Evolutionary conservation across 1,139 yeast genomes (phyloP).

Genomic region (Scheffersomyces cryptocercus): DNA sequence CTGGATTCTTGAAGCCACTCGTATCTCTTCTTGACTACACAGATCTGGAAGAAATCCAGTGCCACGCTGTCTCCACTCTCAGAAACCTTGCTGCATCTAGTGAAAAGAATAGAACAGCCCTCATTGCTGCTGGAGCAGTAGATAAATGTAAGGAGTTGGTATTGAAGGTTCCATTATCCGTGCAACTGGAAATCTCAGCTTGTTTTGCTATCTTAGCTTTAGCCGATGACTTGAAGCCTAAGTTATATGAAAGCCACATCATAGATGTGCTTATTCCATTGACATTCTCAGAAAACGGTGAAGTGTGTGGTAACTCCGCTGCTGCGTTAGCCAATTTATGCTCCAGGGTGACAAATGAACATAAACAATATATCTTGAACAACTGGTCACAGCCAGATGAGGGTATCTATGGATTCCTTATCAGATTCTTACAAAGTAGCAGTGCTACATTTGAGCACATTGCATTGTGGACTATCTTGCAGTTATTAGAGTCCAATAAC

Average conservation of each 20-base stretch:
- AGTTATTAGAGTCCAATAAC: slow-evolving; percentile 86
- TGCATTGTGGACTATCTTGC: slow-evolving; percentile 96
- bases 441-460: slow-evolving; percentile 98
- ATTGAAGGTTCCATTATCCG: slow-evolving; percentile 78
- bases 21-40: slow-evolving; percentile 81
- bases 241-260: slow-evolving; percentile 80
- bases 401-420: slow-evolving; percentile 83
- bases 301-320: slow-evolving; percentile 97
- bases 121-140: slow-evolving; percentile 94
- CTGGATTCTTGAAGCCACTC: slow-evolving; percentile 90
- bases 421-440: slow-evolving; percentile 76
- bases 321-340: slow-evolving; percentile 97
- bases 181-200: slow-evolving; percentile 95
- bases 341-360: slow-evolving; percentile 78
- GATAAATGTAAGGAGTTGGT: slow-evolving; percentile 90
- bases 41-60: slow-evolving; percentile 93
- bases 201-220: slow-evolving; percentile 95
- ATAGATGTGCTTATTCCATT: slow-evolving; percentile 88
- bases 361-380: slow-evolving; percentile 69
- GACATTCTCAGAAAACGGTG: slow-evolving; percentile 85
- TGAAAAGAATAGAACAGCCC: slow-evolving; percentile 88
- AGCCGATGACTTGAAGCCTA: slow-evolving; percentile 91
- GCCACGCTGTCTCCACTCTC: slow-evolving; percentile 95
- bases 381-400: slow-evolving; percentile 82
- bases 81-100: slow-evolving; percentile 95